Evolutionary conservation across 148 eudicot species (phyloP), one percentile per base, ranked within the genome.

Genomic region (Camellia lanceoleosa): DNA sequence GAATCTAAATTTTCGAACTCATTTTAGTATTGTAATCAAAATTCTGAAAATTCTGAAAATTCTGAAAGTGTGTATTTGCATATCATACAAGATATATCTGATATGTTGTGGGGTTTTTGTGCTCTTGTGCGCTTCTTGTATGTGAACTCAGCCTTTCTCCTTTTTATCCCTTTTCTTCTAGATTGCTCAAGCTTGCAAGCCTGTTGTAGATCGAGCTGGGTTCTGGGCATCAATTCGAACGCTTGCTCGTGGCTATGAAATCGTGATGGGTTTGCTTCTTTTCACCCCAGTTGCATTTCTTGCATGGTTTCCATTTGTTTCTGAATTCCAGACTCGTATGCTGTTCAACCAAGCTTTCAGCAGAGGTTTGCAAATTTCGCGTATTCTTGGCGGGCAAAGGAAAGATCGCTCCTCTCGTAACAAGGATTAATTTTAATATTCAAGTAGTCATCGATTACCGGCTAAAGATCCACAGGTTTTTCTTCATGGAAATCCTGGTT

Each of bases 321-420:
- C 97, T 0, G 97, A 92, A 75, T 92, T 92, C 73, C 97, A 92
- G 70, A 92, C 97, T 15, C 86, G 97, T 9, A 89, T 92, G 97
- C 72, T 92, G 52, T 92, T 92, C 87, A 92, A 92, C 88, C 97
- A 92, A 78, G 97, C 97, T 10, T 92, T 92, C 86, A 92, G 97
- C 77, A 88, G 97, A 89, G 97, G 97, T 78, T 86, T 92, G 19
- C 97, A 92, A 81, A 92, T 92, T 59, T 91, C 92, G 0, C 94
- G 97, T 76, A 91, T 92, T 83, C 94, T 92, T 51, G 97, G 97
- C 47, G 97, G 97, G 38, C 97, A 92, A 61, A 87, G 91, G 38
- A 90, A 91, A 80, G 97, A 92, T 74, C 91, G 92, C 1, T 75
- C 96, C 11, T 83, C 94, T 30, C 89, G 91, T 23, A 85, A 88